Conservation (phyloP, 2,329 filamentous ascomycete genomes). For the Alternaria sp. region DNA sequence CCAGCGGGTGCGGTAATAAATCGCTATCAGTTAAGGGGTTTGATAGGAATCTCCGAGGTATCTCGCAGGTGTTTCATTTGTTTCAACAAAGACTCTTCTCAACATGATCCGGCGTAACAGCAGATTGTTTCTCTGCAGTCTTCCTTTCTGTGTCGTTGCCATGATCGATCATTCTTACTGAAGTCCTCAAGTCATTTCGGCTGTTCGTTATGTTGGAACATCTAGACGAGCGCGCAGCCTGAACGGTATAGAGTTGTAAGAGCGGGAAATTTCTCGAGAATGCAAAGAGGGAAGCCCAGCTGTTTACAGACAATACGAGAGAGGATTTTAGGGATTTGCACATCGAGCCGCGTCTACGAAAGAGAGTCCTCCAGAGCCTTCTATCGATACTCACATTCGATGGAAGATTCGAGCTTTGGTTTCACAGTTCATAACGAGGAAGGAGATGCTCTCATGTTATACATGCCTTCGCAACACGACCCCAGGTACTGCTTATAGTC, state of each 20-base stretch:
- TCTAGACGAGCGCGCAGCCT: background rate
- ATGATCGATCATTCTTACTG: background rate
- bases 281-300: conserved; percentile 38
- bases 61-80: background rate
- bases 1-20: background rate
- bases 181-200: background rate
- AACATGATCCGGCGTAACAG: background rate
- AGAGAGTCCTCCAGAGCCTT: conserved; percentile 49
- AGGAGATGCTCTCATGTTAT: background rate
- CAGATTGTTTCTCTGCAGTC: background rate
- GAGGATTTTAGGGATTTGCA: conserved; percentile 39
- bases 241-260: background rate
- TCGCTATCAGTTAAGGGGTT: background rate
- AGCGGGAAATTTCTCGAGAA: conserved; percentile 29
- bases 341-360: conserved; percentile 40
- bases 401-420: conserved; percentile 10
- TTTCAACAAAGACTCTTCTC: background rate
- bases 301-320: conserved; percentile 36
- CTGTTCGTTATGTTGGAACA: background rate
- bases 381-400: conserved; percentile 42
- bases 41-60: background rate
- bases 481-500: background rate
- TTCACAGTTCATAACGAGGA: background rate
- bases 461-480: background rate
- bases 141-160: background rate